Conservation (phyloP, 257 asterid species). For the Primulina huaijiensis region DNA sequence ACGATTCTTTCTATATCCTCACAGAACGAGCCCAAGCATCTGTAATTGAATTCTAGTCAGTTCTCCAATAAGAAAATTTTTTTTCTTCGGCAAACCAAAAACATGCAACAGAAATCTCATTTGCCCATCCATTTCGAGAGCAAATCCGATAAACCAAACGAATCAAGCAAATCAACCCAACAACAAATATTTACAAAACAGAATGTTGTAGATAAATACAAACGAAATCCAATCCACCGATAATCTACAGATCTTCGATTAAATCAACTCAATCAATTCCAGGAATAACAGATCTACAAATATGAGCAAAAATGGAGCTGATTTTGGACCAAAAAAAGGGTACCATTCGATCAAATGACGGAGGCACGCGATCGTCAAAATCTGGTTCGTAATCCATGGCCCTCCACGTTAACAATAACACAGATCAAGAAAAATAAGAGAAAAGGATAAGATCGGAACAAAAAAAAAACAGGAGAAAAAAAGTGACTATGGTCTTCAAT, state of each 20-base stretch:
- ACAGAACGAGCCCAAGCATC: constrained; percentile 12
- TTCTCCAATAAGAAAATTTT: neutral
- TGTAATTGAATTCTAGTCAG: constrained; percentile 18
- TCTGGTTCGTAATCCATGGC: constrained; percentile 45
- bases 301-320: constrained; percentile 9
- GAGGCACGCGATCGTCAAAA: constrained; percentile 37
- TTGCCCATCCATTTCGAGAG: neutral
- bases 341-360: constrained; percentile 61
- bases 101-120: constrained; percentile 5
- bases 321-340: constrained; percentile 23
- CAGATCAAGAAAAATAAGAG: neutral
- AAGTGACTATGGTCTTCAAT: neutral
- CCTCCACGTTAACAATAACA: neutral
- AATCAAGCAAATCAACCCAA: constrained; percentile 9
- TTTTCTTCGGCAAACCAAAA: constrained; percentile 17
- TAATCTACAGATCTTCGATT: constrained; percentile 21
- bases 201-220: neutral
- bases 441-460: constrained; percentile 16
- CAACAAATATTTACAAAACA: neutral
- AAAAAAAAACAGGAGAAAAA: neutral
- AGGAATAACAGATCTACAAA: constrained; percentile 33
- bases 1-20: constrained; percentile 1
- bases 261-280: constrained; percentile 16
- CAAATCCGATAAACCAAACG: neutral
- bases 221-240: neutral